Evolutionary conservation across 2,329 filamentous ascomycete species (phyloP).

Genomic region (Fusarium hostae): DNA sequence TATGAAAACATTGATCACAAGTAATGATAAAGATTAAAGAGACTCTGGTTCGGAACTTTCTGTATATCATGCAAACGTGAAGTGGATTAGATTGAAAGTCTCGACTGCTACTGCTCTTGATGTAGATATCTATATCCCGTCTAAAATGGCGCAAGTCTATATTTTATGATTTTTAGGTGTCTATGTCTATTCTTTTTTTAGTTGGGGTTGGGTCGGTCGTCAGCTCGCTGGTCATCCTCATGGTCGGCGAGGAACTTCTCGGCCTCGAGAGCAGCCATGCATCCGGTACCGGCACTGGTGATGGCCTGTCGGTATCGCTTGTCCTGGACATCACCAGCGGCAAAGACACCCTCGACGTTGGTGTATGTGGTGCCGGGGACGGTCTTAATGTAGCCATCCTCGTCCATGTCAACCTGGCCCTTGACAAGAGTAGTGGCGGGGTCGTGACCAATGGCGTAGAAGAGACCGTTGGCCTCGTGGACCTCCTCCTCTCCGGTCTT

Average conservation of each 20-base stretch:
- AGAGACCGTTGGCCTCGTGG: constrained; percentile 90
- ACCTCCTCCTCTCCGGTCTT: constrained; percentile 80
- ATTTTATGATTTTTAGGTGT: constrained; percentile 19
- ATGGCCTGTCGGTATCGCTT: constrained; percentile 98
- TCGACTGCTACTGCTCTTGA: constrained; percentile 28
- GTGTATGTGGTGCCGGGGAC: constrained; percentile 89
- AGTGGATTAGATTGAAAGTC: constrained; percentile 25
- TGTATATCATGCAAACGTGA: constrained; percentile 1
- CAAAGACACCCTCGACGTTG: constrained; percentile 91
- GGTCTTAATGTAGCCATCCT: constrained; percentile 91
- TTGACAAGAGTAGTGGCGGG: constrained; percentile 92
- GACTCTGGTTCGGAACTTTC: background rate
- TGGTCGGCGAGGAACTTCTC: constrained; percentile 90
- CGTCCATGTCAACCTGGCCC: constrained; percentile 87
- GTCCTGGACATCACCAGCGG: constrained; percentile 97
- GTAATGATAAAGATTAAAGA: constrained; percentile 23
- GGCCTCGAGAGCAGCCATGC: constrained; percentile 93
- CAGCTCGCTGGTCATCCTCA: constrained; percentile 55
- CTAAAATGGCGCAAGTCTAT: constrained; percentile 41
- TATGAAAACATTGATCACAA: background rate
- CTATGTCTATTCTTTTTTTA: constrained; percentile 15
- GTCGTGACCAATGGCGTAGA: constrained; percentile 97
- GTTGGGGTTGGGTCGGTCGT: constrained; percentile 27
- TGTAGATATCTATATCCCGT: constrained; percentile 35
- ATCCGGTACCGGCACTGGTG: constrained; percentile 94